A percentile compares a stretch with the other conserved stretches of the same genome.
These are phyloP conservation scores for Aristolochia californica DNA, from an alignment of 164 flowering plant genomes.

Conservation along the genomic window DNA sequence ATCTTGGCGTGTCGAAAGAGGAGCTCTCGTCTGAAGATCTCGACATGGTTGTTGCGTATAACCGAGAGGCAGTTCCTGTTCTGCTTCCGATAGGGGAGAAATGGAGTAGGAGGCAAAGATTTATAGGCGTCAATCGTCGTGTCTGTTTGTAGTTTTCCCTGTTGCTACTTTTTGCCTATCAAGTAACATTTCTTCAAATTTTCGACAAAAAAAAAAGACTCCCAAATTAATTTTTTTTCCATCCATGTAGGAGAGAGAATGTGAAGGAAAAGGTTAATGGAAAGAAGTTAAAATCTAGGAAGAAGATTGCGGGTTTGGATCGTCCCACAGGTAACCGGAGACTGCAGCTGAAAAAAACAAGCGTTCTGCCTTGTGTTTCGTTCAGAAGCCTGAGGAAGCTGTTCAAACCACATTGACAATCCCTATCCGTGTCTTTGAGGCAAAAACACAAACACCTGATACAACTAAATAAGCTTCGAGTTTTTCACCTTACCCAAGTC, in stretches of 20 bases:
- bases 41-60: constrained; percentile 23
- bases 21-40: constrained; percentile 13
- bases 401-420: too few relatives aligned
- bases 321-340: background rate
- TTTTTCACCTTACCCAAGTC: too few relatives aligned
- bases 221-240: too few relatives aligned
- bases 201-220: background rate
- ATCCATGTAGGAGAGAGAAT: too few relatives aligned
- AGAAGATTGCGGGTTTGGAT: background rate
- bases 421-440: too few relatives aligned
- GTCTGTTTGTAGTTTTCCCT: background rate
- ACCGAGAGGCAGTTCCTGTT: background rate
- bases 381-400: too few relatives aligned
- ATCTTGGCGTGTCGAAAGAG: constrained; percentile 25
- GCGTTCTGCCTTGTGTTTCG: too few relatives aligned
- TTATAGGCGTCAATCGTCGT: constrained; percentile 7
- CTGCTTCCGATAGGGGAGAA: background rate
- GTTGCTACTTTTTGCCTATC: background rate
- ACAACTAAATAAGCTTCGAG: too few relatives aligned
- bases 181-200: background rate
- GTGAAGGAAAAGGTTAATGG: too few relatives aligned
- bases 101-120: constrained; percentile 5
- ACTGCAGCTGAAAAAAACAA: too few relatives aligned
- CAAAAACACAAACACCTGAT: too few relatives aligned
- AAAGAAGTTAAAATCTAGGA: background rate